These are phyloP conservation scores for Pleurotus cornucopiae DNA, from an alignment of 768 basidiomycete genomes.

Conservation along the genomic window DNA sequence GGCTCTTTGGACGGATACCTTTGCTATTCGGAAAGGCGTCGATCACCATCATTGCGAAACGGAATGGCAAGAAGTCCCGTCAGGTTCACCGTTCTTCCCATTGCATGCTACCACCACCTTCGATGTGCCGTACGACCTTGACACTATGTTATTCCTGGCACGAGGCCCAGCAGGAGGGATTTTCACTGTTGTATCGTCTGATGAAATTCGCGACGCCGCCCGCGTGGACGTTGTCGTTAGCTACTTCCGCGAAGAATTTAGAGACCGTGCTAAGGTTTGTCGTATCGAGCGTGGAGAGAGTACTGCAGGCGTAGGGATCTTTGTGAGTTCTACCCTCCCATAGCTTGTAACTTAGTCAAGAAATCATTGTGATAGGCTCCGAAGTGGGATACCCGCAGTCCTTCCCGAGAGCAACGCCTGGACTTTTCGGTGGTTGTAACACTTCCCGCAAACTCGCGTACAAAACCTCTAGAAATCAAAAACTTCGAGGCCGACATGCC, in stretches of 20 bases:
- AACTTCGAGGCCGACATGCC: constrained; percentile 40
- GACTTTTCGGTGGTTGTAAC: constrained; percentile 31
- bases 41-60: constrained; percentile 3
- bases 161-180: constrained; percentile 23
- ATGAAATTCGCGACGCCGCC: constrained; percentile 16
- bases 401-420: constrained; percentile 15
- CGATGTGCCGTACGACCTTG: constrained; percentile 18
- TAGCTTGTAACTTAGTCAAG: background rate
- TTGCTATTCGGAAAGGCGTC: background rate
- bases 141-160: constrained; percentile 25
- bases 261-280: constrained; percentile 27
- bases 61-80: constrained; percentile 1
- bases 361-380: constrained; percentile 25
- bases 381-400: background rate
- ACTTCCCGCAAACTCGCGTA: constrained; percentile 26
- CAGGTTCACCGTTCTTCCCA: constrained; percentile 10
- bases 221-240: constrained; percentile 22
- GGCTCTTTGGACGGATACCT: background rate
- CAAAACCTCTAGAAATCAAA: constrained; percentile 29
- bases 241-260: constrained; percentile 15
- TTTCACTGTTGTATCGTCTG: constrained; percentile 21
- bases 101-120: constrained; percentile 13
- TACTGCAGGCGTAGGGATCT: constrained; percentile 30
- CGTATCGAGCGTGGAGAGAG: constrained; percentile 18
- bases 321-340: constrained; percentile 20